Percentiles rank a stretch among this genome's conserved stretches.
Evolutionary conservation across 2,329 filamentous ascomycete species (phyloP).

Genomic region (Zasmidium angulare): DNA sequence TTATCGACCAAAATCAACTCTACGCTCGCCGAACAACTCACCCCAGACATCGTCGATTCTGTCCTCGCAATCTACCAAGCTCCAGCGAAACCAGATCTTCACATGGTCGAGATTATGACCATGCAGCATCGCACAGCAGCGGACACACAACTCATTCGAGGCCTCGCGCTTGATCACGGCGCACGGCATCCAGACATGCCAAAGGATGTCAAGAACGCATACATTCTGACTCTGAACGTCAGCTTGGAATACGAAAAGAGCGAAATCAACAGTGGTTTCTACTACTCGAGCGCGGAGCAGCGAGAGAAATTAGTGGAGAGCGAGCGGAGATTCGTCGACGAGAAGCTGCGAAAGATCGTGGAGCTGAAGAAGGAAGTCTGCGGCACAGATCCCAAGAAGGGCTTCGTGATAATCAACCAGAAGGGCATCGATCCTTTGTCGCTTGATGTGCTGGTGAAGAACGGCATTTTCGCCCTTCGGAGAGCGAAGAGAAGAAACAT

Average conservation of each 20-base stretch:
- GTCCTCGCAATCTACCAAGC: conserved; percentile 91
- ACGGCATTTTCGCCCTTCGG: conserved; percentile 90
- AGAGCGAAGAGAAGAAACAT: conserved; percentile 98
- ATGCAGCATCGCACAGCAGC: conserved; percentile 98
- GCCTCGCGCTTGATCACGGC: conserved; percentile 90
- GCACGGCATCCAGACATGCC: conserved; percentile 98
- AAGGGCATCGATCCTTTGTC: conserved; percentile 98
- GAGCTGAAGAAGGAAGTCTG: conserved; percentile 82
- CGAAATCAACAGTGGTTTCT: conserved; percentile 98
- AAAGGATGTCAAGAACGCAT: conserved; percentile 91
- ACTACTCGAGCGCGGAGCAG: conserved; percentile 96
- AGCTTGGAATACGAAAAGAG: conserved; percentile 98
- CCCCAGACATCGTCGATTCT: conserved; percentile 92
- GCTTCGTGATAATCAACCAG: conserved; percentile 97
- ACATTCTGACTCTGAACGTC: conserved; percentile 92
- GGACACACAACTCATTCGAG: conserved; percentile 93
- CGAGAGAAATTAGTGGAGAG: conserved; percentile 97
- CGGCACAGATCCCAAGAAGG: conserved; percentile 87
- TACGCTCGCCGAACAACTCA: conserved; percentile 84
- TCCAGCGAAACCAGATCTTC: conserved; percentile 88
- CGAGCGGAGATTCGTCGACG: conserved; percentile 94
- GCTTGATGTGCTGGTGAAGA: conserved; percentile 94
- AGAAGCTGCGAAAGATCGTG: conserved; percentile 68
- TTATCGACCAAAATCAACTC: conserved; percentile 93
- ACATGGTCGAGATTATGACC: conserved; percentile 99